Evolutionary conservation across 169 alveolate genomes (phyloP), one percentile per base, ranked within the genome.

Genomic region (Ichthyophthirius multifiliis): DNA sequence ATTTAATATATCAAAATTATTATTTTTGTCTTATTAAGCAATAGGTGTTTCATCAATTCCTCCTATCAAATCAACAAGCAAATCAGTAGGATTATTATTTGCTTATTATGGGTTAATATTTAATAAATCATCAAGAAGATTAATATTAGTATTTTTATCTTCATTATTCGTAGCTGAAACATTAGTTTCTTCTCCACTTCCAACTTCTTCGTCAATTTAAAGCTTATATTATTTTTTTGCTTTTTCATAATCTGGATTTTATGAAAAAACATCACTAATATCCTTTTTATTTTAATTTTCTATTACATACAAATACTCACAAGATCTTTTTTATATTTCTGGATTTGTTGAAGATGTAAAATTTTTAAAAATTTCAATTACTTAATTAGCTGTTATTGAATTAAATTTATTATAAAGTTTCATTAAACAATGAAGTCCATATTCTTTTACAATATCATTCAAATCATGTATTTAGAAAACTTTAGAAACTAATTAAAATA

Each of bases 261-360:
- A 27, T 10, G 23, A 27, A 27, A 55, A 55, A 20, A 55, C 18
- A 55, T 55, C 23, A 27, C 31, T 34, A 23, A 55, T 39, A 27
- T 55, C 84, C 1, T 83, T 27, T 37, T 89, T 88, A 91, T 92
- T 85, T 16, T 64, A 41, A 16, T 46, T 32, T 46, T 85, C 88
- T 55, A 89, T 78, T 1, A 89, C 35, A n/a, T 87, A 65, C 45
- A 83, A 31, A 75, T 79, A 89, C 64, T 89, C 94, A 43, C 87
- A 79, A 18, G 94, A 89, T 79, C 94, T 82, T 74, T 89, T 85
- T 47, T 87, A 79, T 3, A 89, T 85, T 44, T 89, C 94, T 12
- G 85, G 79, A 16, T 80, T 73, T 32, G 83, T 74, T 23, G 79
- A 81, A 34, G 62, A 55, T 6, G 87, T 74, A 5, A 55, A 73